These are phyloP conservation scores for Tuber aestivum DNA, from an alignment of 495 filamentous ascomycete genomes.

Conservation along the genomic window DNA sequence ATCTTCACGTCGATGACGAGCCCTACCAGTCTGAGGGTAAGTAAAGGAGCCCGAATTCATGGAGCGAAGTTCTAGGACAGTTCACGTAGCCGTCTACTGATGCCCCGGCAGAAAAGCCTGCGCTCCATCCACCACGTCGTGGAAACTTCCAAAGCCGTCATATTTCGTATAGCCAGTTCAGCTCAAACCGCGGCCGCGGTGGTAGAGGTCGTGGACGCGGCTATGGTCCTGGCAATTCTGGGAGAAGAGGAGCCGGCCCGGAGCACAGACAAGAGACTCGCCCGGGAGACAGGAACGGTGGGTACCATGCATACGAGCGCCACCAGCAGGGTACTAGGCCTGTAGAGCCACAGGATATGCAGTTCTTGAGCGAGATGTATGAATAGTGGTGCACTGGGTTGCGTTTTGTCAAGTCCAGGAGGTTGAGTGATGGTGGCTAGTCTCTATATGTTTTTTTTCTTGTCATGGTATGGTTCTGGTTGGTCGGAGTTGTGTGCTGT, in stretches of 20 bases:
- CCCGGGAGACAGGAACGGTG: slow-evolving; percentile 10
- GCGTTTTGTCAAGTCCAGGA: background rate
- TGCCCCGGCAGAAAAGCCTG: slow-evolving; percentile 28
- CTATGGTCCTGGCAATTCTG: slow-evolving; percentile 42
- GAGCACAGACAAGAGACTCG: background rate
- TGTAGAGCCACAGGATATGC: slow-evolving; percentile 29
- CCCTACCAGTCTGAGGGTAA: slow-evolving; percentile 49
- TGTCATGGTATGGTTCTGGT: background rate
- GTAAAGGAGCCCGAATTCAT: slow-evolving; percentile 42
- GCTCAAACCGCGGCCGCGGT: slow-evolving; percentile 26
- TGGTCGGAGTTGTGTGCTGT: background rate
- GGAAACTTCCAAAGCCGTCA: slow-evolving; percentile 26
- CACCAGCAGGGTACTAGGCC: slow-evolving; percentile 15
- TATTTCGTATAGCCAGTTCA: slow-evolving; percentile 22
- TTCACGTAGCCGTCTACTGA: slow-evolving; percentile 24
- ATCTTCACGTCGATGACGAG: slow-evolving; percentile 73
- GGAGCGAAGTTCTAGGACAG: slow-evolving; percentile 28
- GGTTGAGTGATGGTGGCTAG: background rate
- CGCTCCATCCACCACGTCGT: slow-evolving; percentile 12
- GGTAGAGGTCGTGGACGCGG: slow-evolving; percentile 43
- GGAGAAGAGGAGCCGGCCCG: slow-evolving; percentile 22
- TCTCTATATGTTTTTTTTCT: background rate
- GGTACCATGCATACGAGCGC: slow-evolving; percentile 16
- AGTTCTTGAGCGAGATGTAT: slow-evolving; percentile 33
- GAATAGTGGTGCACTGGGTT: slow-evolving; percentile 10